Evolutionary conservation across 2,329 filamentous ascomycete genomes (phyloP), one percentile per base, ranked within the genome.

Genomic region (Alternaria longipes): DNA sequence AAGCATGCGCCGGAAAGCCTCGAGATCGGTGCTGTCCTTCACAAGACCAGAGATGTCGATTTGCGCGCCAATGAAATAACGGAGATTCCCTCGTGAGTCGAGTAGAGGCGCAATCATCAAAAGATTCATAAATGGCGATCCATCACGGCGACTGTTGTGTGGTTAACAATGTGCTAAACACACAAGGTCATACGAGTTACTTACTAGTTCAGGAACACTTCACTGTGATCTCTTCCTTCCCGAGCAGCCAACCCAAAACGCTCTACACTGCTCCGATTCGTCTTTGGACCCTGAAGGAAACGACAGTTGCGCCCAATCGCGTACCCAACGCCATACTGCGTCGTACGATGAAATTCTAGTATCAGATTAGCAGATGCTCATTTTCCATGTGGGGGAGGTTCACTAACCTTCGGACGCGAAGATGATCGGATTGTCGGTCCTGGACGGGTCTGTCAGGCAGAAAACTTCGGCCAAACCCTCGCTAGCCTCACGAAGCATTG

Each of bases 391-490:
- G 20, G 5, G 24, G 2, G 18, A 18, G 26, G 9, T 8, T 4
- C 42, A 59, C 78, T 26, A 73, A 90, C 89, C 89, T 83, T 92
- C 89, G 4, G 90, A 92, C 7, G 90, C 89, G 76, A 93, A 92
- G 2, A 93, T 87, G 61, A 93, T 91, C 0, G 90, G 91, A 71
- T 93, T 92, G 63, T 92, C 91, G 2, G 85, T 82, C 59, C 90
- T 82, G 1, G 89, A 90, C 8, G 91, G 90, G 74, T 94, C 91
- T 0, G 90, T 91, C 56, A 93, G 76, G 72, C 90, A 93, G 68
- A 93, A 93, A 0, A 92, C 90, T 73, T 93, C 90, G 0, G 90
- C 91, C 60, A 93, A 76, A 0, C 90, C 90, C 74, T 93, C 90
- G 0, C 89, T 91, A n/a, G 90, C 85, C 45, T 91, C 88, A 44